A percentile compares a stretch with the other conserved stretches of the same genome.
Evolutionary conservation across 176 grass and related monocot genomes (phyloP).

Genomic region (Themeda triandra): DNA sequence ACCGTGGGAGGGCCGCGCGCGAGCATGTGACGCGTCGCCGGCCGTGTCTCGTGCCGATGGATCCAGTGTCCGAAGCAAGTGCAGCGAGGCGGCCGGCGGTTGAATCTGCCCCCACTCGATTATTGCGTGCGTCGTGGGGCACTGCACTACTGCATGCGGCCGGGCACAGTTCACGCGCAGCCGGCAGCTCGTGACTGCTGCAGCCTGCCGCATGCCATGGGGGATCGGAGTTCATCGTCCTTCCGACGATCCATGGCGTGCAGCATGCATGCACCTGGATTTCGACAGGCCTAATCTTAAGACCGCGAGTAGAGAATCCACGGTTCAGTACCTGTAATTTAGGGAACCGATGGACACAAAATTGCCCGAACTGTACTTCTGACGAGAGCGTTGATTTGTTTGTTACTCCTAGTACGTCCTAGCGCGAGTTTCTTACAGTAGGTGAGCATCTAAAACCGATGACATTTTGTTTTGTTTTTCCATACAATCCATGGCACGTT

Average conservation of each 20-base stretch:
- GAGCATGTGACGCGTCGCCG: constrained; percentile 38
- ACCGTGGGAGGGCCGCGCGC: too few species aligned
- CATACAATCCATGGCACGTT: not conserved
- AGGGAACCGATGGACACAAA: not conserved
- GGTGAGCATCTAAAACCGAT: not conserved
- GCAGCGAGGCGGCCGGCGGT: not conserved
- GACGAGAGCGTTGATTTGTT: not conserved
- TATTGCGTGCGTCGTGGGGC: constrained; percentile 13
- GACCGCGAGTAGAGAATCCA: not conserved
- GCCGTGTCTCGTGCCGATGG: constrained; percentile 40
- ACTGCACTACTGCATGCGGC: not conserved
- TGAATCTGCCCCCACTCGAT: constrained; percentile 47
- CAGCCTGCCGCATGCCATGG: not conserved
- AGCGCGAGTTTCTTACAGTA: not conserved
- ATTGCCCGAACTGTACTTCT: not conserved
- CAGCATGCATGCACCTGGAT: constrained; percentile 14
- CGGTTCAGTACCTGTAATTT: not conserved
- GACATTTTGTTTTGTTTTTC: not conserved
- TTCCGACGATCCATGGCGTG: not conserved
- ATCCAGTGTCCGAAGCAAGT: not conserved
- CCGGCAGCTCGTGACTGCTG: not conserved
- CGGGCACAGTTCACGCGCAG: not conserved
- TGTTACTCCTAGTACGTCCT: not conserved
- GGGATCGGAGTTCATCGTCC: not conserved
- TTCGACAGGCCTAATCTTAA: not conserved